Percentiles rank a stretch among this genome's conserved stretches.
These are phyloP conservation scores for Mortierella sp. DNA, from an alignment of 371 early-diverging fungal species.

Conservation along the genomic window DNA sequence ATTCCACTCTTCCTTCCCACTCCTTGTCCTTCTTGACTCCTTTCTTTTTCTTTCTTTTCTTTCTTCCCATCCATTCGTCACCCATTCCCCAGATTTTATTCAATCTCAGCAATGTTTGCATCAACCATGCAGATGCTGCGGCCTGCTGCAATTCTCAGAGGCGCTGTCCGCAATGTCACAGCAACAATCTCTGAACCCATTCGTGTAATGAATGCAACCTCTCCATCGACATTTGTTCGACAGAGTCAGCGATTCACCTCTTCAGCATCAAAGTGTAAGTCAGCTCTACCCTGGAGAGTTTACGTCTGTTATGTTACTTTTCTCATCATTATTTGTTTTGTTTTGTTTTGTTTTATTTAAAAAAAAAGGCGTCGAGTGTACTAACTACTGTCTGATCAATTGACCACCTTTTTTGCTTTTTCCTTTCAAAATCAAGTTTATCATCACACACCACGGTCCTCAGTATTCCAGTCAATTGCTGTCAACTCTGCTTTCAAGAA, in stretches of 20 bases:
- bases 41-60: too few species aligned
- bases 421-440: not conserved
- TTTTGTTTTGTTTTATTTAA: too few species aligned
- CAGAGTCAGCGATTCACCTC: constrained; percentile 17
- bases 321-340: too few species aligned
- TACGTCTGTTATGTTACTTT: too few species aligned
- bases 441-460: not conserved
- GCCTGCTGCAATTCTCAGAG: constrained; percentile 9
- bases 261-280: constrained; percentile 4
- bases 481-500: constrained; percentile 14
- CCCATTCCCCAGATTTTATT: too few species aligned
- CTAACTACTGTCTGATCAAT: too few species aligned
- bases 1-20: too few species aligned
- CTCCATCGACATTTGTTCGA: constrained; percentile 10
- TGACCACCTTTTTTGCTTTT: not conserved
- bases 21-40: too few species aligned
- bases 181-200: not conserved
- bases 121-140: constrained; percentile 12
- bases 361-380: too few species aligned
- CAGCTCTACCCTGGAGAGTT: too few species aligned
- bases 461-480: not conserved
- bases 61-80: not conserved
- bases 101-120: not conserved
- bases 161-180: not conserved
- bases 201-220: not conserved